Percentiles rank a stretch among this genome's conserved stretches.
Evolutionary conservation across 1,139 yeast species (phyloP).

Genomic region (Kurtzmaniella quercitrusa): DNA sequence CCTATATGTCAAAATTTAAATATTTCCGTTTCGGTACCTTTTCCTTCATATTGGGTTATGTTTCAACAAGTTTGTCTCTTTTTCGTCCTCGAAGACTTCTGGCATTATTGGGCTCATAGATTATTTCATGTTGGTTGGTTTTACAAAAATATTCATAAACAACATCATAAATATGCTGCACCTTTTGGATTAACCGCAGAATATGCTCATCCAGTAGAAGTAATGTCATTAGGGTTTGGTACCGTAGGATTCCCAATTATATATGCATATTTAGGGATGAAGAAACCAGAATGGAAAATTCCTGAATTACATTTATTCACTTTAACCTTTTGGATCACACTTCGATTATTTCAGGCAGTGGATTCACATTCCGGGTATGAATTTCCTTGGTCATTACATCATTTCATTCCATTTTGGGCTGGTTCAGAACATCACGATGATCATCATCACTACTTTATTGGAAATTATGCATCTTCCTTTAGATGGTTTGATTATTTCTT

Average conservation of each 20-base stretch:
- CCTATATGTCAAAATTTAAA: slow-evolving; percentile 78
- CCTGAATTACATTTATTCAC: slow-evolving; percentile 81
- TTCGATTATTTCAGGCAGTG: slow-evolving; percentile 88
- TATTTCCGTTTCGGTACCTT: slow-evolving; percentile 74
- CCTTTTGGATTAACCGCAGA: slow-evolving; percentile 97
- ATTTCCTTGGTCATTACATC: slow-evolving; percentile 93
- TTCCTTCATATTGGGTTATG: slow-evolving; percentile 62
- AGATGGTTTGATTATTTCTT: slow-evolving; percentile 89
- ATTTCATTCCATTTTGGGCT: slow-evolving; percentile 92
- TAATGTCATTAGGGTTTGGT: slow-evolving; percentile 84
- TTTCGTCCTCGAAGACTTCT: slow-evolving; percentile 82
- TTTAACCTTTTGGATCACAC: slow-evolving; percentile 78
- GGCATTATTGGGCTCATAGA: slow-evolving; percentile 97
- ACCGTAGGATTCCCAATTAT: slow-evolving; percentile 91
- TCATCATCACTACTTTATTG: slow-evolving; percentile 90
- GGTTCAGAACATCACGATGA: slow-evolving; percentile 98
- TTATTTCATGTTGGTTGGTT: slow-evolving; percentile 79
- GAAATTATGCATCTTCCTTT: slow-evolving; percentile 89
- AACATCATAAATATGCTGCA: slow-evolving; percentile 95
- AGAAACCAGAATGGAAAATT: slow-evolving; percentile 39
- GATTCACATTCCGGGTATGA: slow-evolving; percentile 97
- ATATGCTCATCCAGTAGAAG: slow-evolving; percentile 94
- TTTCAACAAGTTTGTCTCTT: slow-evolving; percentile 63
- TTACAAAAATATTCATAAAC: slow-evolving; percentile 89
- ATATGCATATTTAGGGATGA: slow-evolving; percentile 34